A percentile compares a stretch with the other conserved stretches of the same genome.
phyloP scores from a whole-genome alignment of 2,329 filamentous ascomycete genomes.

The Botryotinia calthae region DNA sequence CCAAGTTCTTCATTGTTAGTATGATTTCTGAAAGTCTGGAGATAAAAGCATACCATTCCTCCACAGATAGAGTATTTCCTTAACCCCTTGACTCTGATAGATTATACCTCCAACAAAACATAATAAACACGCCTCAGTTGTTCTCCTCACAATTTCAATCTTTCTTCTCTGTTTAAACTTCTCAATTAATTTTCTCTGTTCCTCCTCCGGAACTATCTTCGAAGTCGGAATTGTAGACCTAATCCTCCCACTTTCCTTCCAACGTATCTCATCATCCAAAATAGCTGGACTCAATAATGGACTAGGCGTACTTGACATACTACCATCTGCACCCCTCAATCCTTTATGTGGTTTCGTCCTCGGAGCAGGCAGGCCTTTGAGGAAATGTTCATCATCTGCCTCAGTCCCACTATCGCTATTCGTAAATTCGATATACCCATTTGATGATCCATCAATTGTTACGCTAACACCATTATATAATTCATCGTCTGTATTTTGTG shows the following conservation, averaged over 20 bases:
- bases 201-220: conserved; percentile 22
- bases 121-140: conserved; percentile 53
- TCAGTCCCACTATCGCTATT: conserved; percentile 91
- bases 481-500: conserved; percentile 39
- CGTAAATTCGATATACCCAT: conserved; percentile 42
- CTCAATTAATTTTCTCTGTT: conserved; percentile 36
- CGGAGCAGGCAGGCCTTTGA: conserved; percentile 82
- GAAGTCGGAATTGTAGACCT: conserved; percentile 15
- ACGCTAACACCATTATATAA: conserved; percentile 27
- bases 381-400: conserved; percentile 87
- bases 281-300: conserved; percentile 52
- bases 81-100: conserved; percentile 44
- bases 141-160: conserved; percentile 52
- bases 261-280: conserved; percentile 41
- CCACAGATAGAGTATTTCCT: conserved; percentile 48
- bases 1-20: conserved; percentile 36
- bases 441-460: conserved; percentile 20
- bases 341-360: conserved; percentile 74
- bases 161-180: conserved; percentile 43
- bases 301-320: conserved; percentile 53
- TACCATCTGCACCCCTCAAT: conserved; percentile 59
- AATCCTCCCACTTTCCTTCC: conserved; percentile 22
- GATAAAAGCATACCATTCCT: conserved; percentile 46
- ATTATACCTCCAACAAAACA: conserved; percentile 50
- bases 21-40: neutral